A percentile compares a stretch with the other conserved stretches of the same genome.
Evolutionary conservation across 345 rosid genomes (phyloP).

Genomic region (Lepidium africanum): DNA sequence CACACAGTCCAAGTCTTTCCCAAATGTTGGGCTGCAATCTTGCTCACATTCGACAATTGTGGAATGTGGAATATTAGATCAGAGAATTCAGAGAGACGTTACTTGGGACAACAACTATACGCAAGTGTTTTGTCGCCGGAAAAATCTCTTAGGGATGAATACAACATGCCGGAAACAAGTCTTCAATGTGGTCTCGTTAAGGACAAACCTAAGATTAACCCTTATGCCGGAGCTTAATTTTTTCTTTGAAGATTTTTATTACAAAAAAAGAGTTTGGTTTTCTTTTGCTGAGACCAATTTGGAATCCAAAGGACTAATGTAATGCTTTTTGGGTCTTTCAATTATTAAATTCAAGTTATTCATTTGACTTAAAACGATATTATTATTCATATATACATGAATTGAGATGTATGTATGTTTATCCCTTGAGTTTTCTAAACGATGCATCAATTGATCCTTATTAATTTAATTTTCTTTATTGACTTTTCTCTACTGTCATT

Average conservation of each 20-base stretch:
- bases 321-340: constrained; percentile 11
- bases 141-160: constrained; percentile 72
- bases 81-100: constrained; percentile 46
- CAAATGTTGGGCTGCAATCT: constrained; percentile 75
- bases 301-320: constrained; percentile 4
- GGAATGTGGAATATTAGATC: constrained; percentile 96
- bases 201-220: constrained; percentile 44
- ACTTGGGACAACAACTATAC: constrained; percentile 75
- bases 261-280: not conserved
- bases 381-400: constrained; percentile 10
- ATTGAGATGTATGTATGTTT: constrained; percentile 8
- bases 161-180: constrained; percentile 61
- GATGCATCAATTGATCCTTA: not conserved
- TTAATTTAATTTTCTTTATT: not conserved
- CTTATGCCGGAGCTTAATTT: constrained; percentile 40
- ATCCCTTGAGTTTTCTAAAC: not conserved
- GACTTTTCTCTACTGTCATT: not conserved
- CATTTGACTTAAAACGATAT: not conserved
- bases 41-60: constrained; percentile 72
- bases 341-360: constrained; percentile 17
- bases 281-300: constrained; percentile 9
- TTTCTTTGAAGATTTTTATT: not conserved
- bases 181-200: constrained; percentile 49
- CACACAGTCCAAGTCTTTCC: constrained; percentile 76
- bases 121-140: constrained; percentile 56